Base-by-base conservation (phyloP, 768 basidiomycete genomes). In the Fibroporia radiculosa region DNA sequence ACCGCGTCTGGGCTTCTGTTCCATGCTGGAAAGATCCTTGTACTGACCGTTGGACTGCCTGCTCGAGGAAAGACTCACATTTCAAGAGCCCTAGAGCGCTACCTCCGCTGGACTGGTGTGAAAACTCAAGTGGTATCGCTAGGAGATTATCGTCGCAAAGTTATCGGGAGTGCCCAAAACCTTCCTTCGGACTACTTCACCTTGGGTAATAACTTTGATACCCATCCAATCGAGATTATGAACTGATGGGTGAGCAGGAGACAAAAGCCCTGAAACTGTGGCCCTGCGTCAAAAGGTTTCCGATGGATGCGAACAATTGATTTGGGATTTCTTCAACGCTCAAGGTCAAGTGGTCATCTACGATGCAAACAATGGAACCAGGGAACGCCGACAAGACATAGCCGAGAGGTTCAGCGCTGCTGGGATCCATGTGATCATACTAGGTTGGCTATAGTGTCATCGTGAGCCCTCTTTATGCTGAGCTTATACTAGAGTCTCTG, bases 311-410 rank as follows among this genome's bases (percentile, higher is more conserved):
- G 93, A 97, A 66, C 74, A 86, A 61, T 69, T 83, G 38, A 91
- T 98, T 32, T 84, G 80, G 78, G 80, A 91, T 50, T 96, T 86
- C 65, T 98, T 95, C 64, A 72, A 75, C 47, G 66, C 64, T 2
- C 85, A 90, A 4, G 96, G 95, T 0, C 96, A 99, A 62, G 93
- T 98, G 20, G 91, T 95, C 28, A 93, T 99, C 51, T 98, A 97
- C 67, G 96, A 99, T 61, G 96, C 96, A 23, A 99, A 99, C 59
- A 97, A 97, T 55, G 92, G 92, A 1, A 80, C 78, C 6, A 70
- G 72, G 18, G 74, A 72, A 37, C 74, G 73, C 24, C 69, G 96
- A 44, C 78, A 84, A 49, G 68, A 69, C 18, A 62, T 96, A 39
- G 82, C 83, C 1, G 82, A 93, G 65, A 93, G 80, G 66, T 97